Base-by-base conservation (phyloP, 768 basidiomycete species). In the Mycena floridula region DNA sequence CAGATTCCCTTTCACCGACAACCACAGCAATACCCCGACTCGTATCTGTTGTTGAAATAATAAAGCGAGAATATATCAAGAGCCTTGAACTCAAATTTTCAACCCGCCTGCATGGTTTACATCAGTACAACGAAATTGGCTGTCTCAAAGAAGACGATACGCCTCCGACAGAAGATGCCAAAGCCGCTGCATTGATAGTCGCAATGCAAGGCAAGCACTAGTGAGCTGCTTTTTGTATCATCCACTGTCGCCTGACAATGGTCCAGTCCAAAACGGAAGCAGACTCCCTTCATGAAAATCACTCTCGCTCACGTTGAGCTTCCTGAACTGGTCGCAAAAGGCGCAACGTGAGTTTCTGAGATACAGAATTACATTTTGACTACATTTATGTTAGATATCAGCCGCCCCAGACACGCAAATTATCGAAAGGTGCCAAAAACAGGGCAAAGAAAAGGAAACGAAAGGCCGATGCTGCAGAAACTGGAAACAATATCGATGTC, bases 1-100 rank as follows among this genome's bases (percentile, higher is more conserved):
- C 23, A 41, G 50, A 48, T 37, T 24, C 41, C 24, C 36, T 22
- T 45, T 22, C 61, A 3, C 56, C 59, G 13, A 61, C 67, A 3
- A 70, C 76, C 0, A 51, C 63, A 0, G 58, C 65, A 7, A 71
- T 79, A 4, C 79, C 87, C 0, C 77, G 83, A 1, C 70, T 94
- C 7, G 68, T 93, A 27, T 79, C 82, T 1, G 84, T 89, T 3
- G 81, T 80, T 1, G 90, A 94, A 61, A 87, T 92, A 45, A 77
- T 90, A 54, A 92, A 92, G 56, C 77, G 90, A 22, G 85, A 90
- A 56, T 90, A 80, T 55, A 49, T 87, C 43, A 79, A 79, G 44
- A 58, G 57, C 13, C 64, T 83, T 5, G 72, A 72, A 32, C 51
- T 59, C 16, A 72, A 63, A 11, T 60, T 54, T 26, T 69, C 67